Percentiles rank a stretch among this genome's conserved stretches.
Evolutionary conservation across 2,329 filamentous ascomycete genomes (phyloP).

Genomic region (Emericellopsis cladophorae): DNA sequence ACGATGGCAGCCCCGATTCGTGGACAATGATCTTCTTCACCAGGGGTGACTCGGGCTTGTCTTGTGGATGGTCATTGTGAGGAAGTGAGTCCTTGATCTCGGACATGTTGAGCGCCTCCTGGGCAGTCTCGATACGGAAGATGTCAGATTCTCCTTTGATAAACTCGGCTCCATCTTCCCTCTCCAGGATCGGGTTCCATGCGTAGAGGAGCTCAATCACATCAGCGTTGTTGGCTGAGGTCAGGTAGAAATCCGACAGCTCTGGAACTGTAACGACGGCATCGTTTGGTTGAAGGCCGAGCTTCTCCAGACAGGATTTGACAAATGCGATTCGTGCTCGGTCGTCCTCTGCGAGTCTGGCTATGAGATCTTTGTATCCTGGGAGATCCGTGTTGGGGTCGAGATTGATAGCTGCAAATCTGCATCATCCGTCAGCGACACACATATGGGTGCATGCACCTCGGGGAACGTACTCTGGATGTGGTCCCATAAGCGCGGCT

Average conservation of each 20-base stretch:
- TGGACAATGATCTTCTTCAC: conserved; percentile 66
- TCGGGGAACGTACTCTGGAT: conserved; percentile 59
- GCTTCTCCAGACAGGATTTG: conserved; percentile 64
- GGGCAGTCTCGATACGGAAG: conserved; percentile 62
- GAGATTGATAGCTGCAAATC: conserved; percentile 74
- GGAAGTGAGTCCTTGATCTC: conserved; percentile 39
- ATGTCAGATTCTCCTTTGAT: conserved; percentile 74
- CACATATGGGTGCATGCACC: too few species aligned
- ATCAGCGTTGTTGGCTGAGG: conserved; percentile 50
- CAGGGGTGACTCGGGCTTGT: conserved; percentile 51
- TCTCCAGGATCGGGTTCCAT: conserved; percentile 55
- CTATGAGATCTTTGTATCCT: conserved; percentile 58
- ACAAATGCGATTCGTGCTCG: conserved; percentile 60
- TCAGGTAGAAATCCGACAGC: conserved; percentile 73
- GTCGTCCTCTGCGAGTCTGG: conserved; percentile 56
- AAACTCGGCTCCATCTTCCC: conserved; percentile 53
- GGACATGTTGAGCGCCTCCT: conserved; percentile 45
- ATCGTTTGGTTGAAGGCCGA: conserved; percentile 64
- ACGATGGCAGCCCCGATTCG: conserved; percentile 51
- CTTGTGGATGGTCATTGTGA: conserved; percentile 47
- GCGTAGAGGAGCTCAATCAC: conserved; percentile 55
- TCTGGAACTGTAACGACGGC: conserved; percentile 50
- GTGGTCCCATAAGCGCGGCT: conserved; percentile 71
- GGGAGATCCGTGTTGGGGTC: conserved; percentile 52
- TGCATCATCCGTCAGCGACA: conserved; percentile 20